Conservation (phyloP, 495 filamentous ascomycete species). For the Penicillium roqueforti region DNA sequence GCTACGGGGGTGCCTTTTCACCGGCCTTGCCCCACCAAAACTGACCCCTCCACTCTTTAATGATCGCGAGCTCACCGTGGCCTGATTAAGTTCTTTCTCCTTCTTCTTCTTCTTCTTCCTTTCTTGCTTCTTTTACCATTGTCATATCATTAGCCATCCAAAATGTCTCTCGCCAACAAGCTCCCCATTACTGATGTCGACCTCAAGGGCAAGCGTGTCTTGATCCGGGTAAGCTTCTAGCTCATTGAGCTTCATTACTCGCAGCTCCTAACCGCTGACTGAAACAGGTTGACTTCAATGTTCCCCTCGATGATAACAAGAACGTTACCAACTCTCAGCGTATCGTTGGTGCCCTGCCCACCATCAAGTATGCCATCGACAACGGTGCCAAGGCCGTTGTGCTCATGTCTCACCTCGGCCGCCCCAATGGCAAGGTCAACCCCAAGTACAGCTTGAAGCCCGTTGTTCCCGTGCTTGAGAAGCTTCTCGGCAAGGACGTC, state of each 20-base stretch:
- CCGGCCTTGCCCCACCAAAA: constrained; percentile 25
- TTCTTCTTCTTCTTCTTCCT: constrained; percentile 2
- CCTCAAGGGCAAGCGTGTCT: constrained; percentile 94
- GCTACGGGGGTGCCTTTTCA: constrained; percentile 21
- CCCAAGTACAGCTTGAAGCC: constrained; percentile 93
- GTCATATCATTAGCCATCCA: constrained; percentile 24
- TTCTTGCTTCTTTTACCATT: not conserved
- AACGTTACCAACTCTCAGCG: constrained; percentile 98
- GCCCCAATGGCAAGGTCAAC: constrained; percentile 84
- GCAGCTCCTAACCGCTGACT: constrained; percentile 16
- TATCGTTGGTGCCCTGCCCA: constrained; percentile 94
- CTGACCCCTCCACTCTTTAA: constrained; percentile 26
- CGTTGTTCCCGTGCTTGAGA: constrained; percentile 86
- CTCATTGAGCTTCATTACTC: not conserved
- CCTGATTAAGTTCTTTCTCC: constrained; percentile 21
- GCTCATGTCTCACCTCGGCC: constrained; percentile 98
- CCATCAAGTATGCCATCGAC: constrained; percentile 96
- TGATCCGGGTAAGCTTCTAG: constrained; percentile 75
- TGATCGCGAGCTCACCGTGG: constrained; percentile 29
- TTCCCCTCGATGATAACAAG: constrained; percentile 84
- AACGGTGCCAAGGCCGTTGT: constrained; percentile 91
- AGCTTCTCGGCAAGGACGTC: constrained; percentile 75
- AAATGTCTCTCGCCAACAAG: constrained; percentile 98
- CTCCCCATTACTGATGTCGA: constrained; percentile 94
- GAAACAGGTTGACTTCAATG: constrained; percentile 95